Evolutionary conservation across 139 green algal genomes (phyloP).

Genomic region (Ulvella scutata): DNA sequence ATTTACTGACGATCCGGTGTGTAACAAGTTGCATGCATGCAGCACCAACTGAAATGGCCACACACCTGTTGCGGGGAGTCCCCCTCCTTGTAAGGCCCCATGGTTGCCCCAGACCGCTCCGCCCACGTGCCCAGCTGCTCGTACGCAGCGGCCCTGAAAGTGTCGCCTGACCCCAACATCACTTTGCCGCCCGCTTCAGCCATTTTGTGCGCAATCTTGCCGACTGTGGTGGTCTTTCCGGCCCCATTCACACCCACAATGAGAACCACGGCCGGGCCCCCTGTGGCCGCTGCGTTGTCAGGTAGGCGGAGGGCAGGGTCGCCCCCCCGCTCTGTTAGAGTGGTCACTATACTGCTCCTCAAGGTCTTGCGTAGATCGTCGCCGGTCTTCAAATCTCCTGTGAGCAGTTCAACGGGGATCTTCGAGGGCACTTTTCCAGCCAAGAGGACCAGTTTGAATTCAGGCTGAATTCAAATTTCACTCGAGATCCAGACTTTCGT

Average conservation of each 20-base stretch:
- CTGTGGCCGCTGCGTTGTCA: no score
- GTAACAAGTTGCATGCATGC: no score
- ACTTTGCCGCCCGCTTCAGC: constrained; percentile 47
- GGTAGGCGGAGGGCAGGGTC: neutral
- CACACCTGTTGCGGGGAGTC: constrained; percentile 21
- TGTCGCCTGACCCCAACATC: constrained; percentile 86
- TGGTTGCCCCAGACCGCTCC: constrained; percentile 36
- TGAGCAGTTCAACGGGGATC: no score
- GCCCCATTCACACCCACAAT: constrained; percentile 95
- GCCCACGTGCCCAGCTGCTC: constrained; percentile 92
- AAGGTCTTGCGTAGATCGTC: constrained; percentile 35
- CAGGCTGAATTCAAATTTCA: no score
- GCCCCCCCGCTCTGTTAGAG: constrained; percentile 7
- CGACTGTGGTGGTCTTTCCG: constrained; percentile 94
- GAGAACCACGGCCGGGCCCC: constrained; percentile 49
- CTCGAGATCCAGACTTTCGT: no score
- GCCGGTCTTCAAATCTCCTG: constrained; percentile 46
- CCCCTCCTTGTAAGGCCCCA: constrained; percentile 38
- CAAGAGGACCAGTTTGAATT: no score
- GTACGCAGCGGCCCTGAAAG: constrained; percentile 82
- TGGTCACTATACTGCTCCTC: constrained; percentile 20
- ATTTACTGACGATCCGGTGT: no score
- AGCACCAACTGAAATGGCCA: no score
- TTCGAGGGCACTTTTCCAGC: no score
- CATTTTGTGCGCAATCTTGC: constrained; percentile 75